A percentile compares a stretch with the other conserved stretches of the same genome.
These are phyloP conservation scores for Xylaria arbuscula DNA, from an alignment of 2,329 filamentous ascomycete genomes.

Conservation along the genomic window DNA sequence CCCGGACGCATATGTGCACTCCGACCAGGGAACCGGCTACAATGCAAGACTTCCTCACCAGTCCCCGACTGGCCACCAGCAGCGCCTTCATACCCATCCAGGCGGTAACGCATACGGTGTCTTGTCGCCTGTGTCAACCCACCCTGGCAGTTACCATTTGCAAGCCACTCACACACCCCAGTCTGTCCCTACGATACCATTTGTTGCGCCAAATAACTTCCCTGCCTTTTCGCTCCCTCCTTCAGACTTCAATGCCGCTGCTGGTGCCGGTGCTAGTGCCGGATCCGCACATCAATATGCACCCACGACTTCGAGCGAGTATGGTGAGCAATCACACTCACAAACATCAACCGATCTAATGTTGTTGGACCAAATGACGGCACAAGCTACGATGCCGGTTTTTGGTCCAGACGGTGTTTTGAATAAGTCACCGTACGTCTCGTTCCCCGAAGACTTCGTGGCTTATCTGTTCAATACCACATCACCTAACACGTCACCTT, in stretches of 20 bases:
- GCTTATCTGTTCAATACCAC: slow-evolving; percentile 83
- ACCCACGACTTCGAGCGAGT: slow-evolving; percentile 57
- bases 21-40: slow-evolving; percentile 53
- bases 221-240: slow-evolving; percentile 72
- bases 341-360: slow-evolving; percentile 66
- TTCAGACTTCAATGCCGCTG: slow-evolving; percentile 64
- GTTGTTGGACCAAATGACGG: slow-evolving; percentile 70
- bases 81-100: slow-evolving; percentile 60
- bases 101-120: slow-evolving; percentile 62
- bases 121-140: slow-evolving; percentile 63
- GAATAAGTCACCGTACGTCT: slow-evolving; percentile 84
- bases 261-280: slow-evolving; percentile 51
- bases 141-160: slow-evolving; percentile 59
- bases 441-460: slow-evolving; percentile 88
- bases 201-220: slow-evolving; percentile 70
- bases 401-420: slow-evolving; percentile 83
- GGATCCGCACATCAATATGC: slow-evolving; percentile 55
- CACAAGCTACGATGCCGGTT: slow-evolving; percentile 79
- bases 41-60: slow-evolving; percentile 53
- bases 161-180: slow-evolving; percentile 60
- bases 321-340: slow-evolving; percentile 56
- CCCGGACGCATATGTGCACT: slow-evolving; percentile 58
- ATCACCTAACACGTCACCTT: slow-evolving; percentile 63
- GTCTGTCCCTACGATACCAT: slow-evolving; percentile 57
- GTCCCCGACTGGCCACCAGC: slow-evolving; percentile 57